A percentile compares a stretch with the other conserved stretches of the same genome.
Evolutionary conservation across 371 early-diverging fungal genomes (phyloP).

Genomic region (Dipsacomyces acuminosporus): DNA sequence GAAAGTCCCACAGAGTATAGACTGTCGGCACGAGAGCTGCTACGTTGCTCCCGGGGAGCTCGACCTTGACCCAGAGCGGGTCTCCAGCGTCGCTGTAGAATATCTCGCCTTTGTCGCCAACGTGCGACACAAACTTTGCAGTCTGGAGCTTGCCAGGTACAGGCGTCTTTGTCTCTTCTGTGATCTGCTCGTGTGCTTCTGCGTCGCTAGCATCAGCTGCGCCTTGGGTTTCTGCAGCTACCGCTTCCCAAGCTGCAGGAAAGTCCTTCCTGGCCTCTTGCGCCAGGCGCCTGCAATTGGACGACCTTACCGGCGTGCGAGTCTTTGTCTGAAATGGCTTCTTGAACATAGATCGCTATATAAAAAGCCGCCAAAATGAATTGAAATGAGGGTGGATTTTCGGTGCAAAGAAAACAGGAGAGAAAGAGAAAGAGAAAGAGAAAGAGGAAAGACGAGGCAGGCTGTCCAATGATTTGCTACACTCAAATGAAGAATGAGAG

Average conservation of each 20-base stretch:
- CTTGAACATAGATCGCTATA: conserved; percentile 31
- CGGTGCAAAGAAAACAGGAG: no score
- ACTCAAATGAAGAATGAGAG: no score
- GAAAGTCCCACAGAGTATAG: conserved; percentile 64
- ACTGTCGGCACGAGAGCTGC: conserved; percentile 49
- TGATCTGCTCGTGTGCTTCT: background rate
- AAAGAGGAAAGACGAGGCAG: no score
- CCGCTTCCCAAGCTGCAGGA: conserved; percentile 13
- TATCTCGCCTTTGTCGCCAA: conserved; percentile 57
- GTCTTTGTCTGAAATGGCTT: conserved; percentile 31
- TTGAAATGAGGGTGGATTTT: no score
- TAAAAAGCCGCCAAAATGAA: no score
- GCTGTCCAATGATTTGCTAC: no score
- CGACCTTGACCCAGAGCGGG: conserved; percentile 59
- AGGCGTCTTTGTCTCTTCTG: conserved; percentile 3
- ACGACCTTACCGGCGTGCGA: conserved; percentile 18
- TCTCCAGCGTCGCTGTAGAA: conserved; percentile 53
- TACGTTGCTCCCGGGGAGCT: conserved; percentile 39
- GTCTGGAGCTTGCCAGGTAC: conserved; percentile 50
- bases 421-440: no score
- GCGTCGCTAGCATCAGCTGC: no score
- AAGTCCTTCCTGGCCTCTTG: conserved; percentile 18
- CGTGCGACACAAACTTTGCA: conserved; percentile 59
- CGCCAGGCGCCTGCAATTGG: conserved; percentile 21
- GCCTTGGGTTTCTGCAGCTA: no score